A percentile compares a stretch with the other conserved stretches of the same genome.
These are phyloP conservation scores for Amauroascus niger DNA, from an alignment of 2,329 filamentous ascomycete species.

Conservation along the genomic window DNA sequence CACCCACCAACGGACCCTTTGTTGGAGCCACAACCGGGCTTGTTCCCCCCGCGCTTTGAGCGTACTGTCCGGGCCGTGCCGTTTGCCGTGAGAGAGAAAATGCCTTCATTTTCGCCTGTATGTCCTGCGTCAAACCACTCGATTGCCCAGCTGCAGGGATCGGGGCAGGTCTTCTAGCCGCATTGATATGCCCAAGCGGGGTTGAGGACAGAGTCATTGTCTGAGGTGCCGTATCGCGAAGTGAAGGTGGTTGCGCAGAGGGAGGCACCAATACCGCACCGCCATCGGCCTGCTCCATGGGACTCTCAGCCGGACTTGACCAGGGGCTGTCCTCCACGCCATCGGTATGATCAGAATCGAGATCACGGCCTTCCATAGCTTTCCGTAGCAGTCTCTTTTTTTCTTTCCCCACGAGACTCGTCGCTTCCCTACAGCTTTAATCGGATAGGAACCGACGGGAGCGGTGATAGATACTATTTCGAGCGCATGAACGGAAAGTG, in stretches of 20 bases:
- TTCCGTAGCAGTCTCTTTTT: neutral
- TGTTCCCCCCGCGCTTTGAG: neutral
- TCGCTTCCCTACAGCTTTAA: too few species aligned
- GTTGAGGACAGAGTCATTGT: constrained; percentile 75
- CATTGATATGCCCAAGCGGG: constrained; percentile 65
- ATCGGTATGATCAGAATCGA: constrained; percentile 1
- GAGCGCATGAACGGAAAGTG: too few species aligned
- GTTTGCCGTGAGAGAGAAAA: constrained; percentile 53
- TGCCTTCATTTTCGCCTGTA: constrained; percentile 59
- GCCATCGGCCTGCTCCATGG: neutral
- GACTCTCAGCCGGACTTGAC: constrained; percentile 3
- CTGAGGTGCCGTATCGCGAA: constrained; percentile 21
- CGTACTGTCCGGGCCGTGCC: neutral
- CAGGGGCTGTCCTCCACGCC: neutral
- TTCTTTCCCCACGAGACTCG: neutral
- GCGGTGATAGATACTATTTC: too few species aligned
- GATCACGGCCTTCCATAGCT: neutral
- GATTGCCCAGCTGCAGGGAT: constrained; percentile 36
- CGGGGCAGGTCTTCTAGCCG: constrained; percentile 49
- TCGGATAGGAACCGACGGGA: too few species aligned
- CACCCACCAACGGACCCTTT: constrained; percentile 5
- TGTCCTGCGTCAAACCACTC: constrained; percentile 51
- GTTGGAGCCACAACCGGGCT: neutral
- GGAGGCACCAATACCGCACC: neutral
- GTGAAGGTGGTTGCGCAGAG: constrained; percentile 31